Evolutionary conservation across 306 rosid genomes (phyloP), one percentile per base, ranked within the genome.

Genomic region (Cyamopsis tetragonoloba): DNA sequence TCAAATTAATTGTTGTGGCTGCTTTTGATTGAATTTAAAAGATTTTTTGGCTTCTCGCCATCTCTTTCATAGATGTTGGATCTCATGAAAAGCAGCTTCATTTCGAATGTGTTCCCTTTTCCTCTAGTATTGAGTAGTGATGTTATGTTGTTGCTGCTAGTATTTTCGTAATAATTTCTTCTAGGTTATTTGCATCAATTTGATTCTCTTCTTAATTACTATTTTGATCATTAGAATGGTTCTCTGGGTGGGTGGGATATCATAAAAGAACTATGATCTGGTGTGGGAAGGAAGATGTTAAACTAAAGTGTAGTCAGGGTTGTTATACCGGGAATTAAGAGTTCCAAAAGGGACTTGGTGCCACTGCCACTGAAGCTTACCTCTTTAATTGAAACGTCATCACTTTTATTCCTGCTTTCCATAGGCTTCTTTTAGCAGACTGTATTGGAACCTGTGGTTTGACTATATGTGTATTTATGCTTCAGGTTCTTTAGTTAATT

Each of bases 1-100:
- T 47, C 11, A 43, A 42, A n/a, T 47, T 34, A 38, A 55, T 48
- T 57, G 12, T 11, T 54, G 50, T 41, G 55, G 8, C 35, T 23
- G 3, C 22, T 54, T 31, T 27, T 27, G 18, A 42, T 15, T 44
- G 11, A 20, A 24, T 50, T 66, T 47, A 26, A 69, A 69, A 14
- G 4, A 2, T 28, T 28, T 9, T 54, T 43, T n/a, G 32, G 17
- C 14, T 4, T 62, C 7, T 20, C 32, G n/a, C 18, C 18, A 24
- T 12, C 39, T 12, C 6, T 46, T 50, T 50, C 2, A 14, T 23
- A 22, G 20, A 38, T 26, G 20, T 59, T 31, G 47, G 48, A 31
- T n/a, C n/a, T n/a, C n/a, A n/a, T n/a, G 54, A 60, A 24, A 58
- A 66, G 63, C 31, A 51, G 51, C 27, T 60, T 46, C 37, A 13